These are phyloP conservation scores for Phytophthora ohioensis DNA, from an alignment of 352 stramenopile species.

Conservation along the genomic window DNA sequence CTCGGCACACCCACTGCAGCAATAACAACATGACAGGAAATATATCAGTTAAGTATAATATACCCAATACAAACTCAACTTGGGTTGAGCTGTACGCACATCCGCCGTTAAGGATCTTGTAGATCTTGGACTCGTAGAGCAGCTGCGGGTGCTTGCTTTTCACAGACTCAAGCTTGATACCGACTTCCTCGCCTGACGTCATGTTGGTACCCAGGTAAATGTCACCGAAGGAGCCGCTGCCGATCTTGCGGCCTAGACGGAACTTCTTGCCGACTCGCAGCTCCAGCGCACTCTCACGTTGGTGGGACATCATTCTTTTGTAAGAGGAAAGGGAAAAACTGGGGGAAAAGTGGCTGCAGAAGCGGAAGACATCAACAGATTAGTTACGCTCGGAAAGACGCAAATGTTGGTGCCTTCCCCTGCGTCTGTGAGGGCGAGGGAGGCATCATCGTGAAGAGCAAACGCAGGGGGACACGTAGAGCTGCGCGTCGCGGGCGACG, in stretches of 20 bases:
- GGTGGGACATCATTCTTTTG: conserved; percentile 61
- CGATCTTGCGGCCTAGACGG: conserved; percentile 99
- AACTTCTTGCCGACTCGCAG: conserved; percentile 99
- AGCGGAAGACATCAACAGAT: conserved; percentile 6
- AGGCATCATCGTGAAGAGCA: conserved; percentile 1
- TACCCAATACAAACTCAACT: too few relatives aligned
- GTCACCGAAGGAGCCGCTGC: conserved; percentile 99
- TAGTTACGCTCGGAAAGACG: conserved; percentile 16
- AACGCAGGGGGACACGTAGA: conserved; percentile 22
- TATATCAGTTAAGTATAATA: conserved; percentile 3
- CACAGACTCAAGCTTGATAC: conserved; percentile 99
- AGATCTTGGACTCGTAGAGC: conserved; percentile 99
- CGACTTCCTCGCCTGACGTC: conserved; percentile 98
- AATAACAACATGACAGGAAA: conserved; percentile 23
- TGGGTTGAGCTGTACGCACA: conserved; percentile 75
- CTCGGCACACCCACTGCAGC: conserved; percentile 97
- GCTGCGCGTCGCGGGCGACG: not conserved
- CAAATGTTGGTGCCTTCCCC: conserved; percentile 6
- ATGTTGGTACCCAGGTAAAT: conserved; percentile 99
- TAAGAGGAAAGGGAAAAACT: conserved; percentile 17
- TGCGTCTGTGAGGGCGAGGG: not conserved
- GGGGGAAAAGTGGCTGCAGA: conserved; percentile 28
- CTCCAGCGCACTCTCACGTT: conserved; percentile 91
- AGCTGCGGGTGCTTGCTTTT: conserved; percentile 99
- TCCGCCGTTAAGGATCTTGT: conserved; percentile 99